Evolutionary conservation across 306 rosid species (phyloP).

Genomic region (Inga laurina): DNA sequence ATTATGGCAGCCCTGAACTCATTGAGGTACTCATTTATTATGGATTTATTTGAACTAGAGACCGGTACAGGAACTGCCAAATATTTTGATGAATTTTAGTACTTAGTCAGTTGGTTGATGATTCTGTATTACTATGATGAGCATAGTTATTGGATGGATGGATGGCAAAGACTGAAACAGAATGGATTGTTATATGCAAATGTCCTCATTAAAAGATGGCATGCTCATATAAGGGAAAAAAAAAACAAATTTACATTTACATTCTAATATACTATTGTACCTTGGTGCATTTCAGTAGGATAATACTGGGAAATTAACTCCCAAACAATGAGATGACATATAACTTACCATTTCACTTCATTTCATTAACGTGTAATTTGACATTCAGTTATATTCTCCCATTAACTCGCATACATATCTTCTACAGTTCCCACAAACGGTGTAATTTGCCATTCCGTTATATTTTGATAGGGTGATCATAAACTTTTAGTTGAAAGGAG

Average conservation of each 20-base stretch:
- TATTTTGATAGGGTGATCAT: background rate
- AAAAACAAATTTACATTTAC: background rate
- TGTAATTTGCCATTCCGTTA: background rate
- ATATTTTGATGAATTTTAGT: background rate
- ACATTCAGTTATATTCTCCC: background rate
- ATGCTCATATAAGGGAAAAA: background rate
- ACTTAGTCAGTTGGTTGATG: background rate
- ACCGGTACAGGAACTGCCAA: background rate
- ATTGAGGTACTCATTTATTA: conserved; percentile 60
- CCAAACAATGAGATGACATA: background rate
- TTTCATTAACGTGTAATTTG: background rate
- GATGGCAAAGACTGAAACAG: background rate
- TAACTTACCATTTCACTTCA: background rate
- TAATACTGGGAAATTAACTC: no score
- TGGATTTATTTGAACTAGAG: background rate
- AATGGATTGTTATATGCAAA: background rate
- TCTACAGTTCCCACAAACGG: background rate
- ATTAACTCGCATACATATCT: background rate
- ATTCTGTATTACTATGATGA: background rate
- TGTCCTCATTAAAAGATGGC: background rate
- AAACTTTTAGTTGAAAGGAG: background rate
- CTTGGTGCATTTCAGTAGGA: no score
- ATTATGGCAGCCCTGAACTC: conserved; percentile 74
- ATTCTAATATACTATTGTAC: background rate
- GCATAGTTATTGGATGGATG: background rate